Percentiles rank a stretch among this genome's conserved stretches.
These are phyloP conservation scores for Eutrema japonicum DNA, from an alignment of 345 rosid species.

Conservation along the genomic window DNA sequence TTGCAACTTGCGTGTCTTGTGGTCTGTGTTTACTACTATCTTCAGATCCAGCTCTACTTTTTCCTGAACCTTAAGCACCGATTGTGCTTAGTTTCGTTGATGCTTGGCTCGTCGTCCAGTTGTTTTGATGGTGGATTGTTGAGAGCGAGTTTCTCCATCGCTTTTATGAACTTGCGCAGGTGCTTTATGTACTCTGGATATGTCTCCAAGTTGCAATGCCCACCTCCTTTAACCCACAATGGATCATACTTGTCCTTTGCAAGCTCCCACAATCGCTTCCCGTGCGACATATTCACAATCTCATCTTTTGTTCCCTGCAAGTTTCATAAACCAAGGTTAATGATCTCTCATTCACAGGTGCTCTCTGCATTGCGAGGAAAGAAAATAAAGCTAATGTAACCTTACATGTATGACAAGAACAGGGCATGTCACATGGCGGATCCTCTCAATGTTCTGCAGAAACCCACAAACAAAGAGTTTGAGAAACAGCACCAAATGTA, in stretches of 20 bases:
- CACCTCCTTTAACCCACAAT: conserved; percentile 87
- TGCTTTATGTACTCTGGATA: conserved; percentile 84
- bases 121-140: conserved; percentile 45
- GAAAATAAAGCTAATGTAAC: neutral
- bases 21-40: neutral
- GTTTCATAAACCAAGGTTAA: neutral
- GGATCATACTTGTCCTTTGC: conserved; percentile 82
- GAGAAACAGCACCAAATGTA: conserved; percentile 7
- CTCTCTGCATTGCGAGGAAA: neutral
- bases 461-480: neutral
- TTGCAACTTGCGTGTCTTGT: too few relatives aligned
- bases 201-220: conserved; percentile 90
- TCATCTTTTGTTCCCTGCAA: conserved; percentile 60
- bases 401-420: conserved; percentile 88
- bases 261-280: conserved; percentile 78
- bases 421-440: conserved; percentile 73
- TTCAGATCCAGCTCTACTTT: conserved; percentile 10
- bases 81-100: conserved; percentile 23
- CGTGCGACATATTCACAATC: conserved; percentile 84
- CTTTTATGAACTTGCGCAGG: conserved; percentile 72
- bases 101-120: conserved; percentile 36
- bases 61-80: conserved; percentile 35
- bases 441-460: conserved; percentile 84
- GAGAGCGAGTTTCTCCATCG: conserved; percentile 60
- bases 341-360: neutral